Base-by-base conservation (phyloP, 768 basidiomycete species). In the Macrolepiota dolichaula region DNA sequence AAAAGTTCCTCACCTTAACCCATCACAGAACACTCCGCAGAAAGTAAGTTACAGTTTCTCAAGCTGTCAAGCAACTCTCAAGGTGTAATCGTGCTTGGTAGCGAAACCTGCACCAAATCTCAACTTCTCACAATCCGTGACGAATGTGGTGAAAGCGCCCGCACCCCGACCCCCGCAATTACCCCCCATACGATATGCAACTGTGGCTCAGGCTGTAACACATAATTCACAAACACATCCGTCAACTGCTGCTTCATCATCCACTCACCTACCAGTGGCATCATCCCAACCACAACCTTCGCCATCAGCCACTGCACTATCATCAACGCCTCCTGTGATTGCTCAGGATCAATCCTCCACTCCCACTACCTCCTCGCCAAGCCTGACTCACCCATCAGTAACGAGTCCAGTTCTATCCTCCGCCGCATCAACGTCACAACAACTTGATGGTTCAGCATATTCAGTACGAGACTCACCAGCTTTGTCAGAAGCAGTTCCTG, bases 131-230 rank as follows among this genome's bases (percentile, higher is more conserved):
- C 91, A 92, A 67, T 90, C 93, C 5, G 83, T 85, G 81, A 71
- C 83, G 63, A 85, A 78, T 56, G 89, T 94, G 65, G 75, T 95
- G 65, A 94, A 94, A 73, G 83, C 85, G 36, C 71, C 84, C 65
- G 78, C 83, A 57, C 81, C 79, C 62, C 84, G 80, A 57, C 69
- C 71, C 66, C 84, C 83, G 65, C 79, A 81, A 22, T 72, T 92
- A 59, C 90, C 93, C 47, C 90, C 94, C 12, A 91, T 96, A 69
- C 82, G 91, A 53, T 97, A 97, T 71, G 89, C 96, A 35, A 85
- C 93, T n/a, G 94, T 94, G 0, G 96, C 94, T 2, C 95, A 94
- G 13, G 81, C 81, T 2, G 76, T 82, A 27, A 60, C 59, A 22
- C 57, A 59, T 17, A 61, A n/a, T 44, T 49, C 52, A 6, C 40